Evolutionary conservation across 345 rosid genomes (phyloP), one percentile per base, ranked within the genome.

Genomic region (Euphorbia pulcherrima): DNA sequence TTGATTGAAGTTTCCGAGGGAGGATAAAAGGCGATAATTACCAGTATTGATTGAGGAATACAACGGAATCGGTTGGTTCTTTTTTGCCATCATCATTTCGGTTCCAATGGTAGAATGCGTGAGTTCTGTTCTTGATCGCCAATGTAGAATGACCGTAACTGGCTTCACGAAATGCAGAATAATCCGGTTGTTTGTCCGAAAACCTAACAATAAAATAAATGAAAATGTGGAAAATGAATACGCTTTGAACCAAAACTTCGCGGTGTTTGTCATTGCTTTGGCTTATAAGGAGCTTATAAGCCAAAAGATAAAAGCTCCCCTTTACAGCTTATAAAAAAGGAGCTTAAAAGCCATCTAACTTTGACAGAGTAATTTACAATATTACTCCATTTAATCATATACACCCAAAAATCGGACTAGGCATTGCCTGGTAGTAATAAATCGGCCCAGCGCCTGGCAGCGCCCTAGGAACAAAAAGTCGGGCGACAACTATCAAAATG

Each of bases 121-220:
- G 76, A 40, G 76, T 73, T 51, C 76, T 64, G 46, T 73, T 73
- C 71, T 21, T 59, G 12, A 73, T 59, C 60, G 66, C 76, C 71
- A 73, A 60, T 37, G 71, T 66, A 26, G 76, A 73, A 18, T 73
- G 76, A 39, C 76, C 76, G 23, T 73, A 73, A 60, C 71, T 73
- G 39, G 76, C 71, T 39, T 73, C 76, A 1, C 71, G 52, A 55
- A 67, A 73, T 33, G 76, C 76, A 60, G 76, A 73, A 60, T 73
- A 73, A 60, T 73, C 76, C n/a, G 71, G 76, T 53, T 73, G 71
- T 27, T 65, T 67, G 44, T 73, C 76, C 46, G 51, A 47, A 52
- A 73, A 73, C 71, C 76, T 67, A 35, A 6, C 41, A 16, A 65
- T 37, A 17, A n/a, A 35, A 60, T 17, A 23, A n/a, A 16, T 5